Evolutionary conservation across 1,284 basidiomycete genomes (phyloP), one percentile per base, ranked within the genome.

Genomic region (Veloporphyrellus conicus): DNA sequence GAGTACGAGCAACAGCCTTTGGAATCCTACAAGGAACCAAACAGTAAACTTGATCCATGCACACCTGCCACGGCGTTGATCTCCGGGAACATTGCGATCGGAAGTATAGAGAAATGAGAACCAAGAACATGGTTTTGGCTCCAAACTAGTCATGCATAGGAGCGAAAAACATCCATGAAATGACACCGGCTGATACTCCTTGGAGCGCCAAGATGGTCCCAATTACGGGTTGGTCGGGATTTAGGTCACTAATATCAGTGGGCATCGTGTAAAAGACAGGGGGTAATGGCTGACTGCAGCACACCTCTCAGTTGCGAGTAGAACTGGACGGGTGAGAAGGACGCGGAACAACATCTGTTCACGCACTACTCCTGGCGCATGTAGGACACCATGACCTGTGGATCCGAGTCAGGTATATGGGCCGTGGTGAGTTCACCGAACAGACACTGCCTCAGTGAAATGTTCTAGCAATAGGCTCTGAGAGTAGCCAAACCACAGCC

Each of bases 231-330:
- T 74, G 68, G 1, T 63, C 53, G 1, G 76, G 61, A 11, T 56
- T 63, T 22, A 77, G 68, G 12, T 75, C 74, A n/a, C 74, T 72
- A 35, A 72, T 59, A 6, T 60, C 56, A 15, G 72, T 59, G 10
- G 74, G 69, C 57, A 71, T 69, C 18, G 72, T 67, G 18, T 71
- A 68, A 56, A 75, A 75, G 22, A 77, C 67, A 0, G 75, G 75
- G 7, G 70, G n/a, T n/a, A n/a, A n/a, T n/a, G n/a, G n/a, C n/a
- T 61, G 18, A 78, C 56, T 6, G 70, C 41, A 16, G 69, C 71
- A 54, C 77, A 78, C 50, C 71, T 72, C 23, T 64, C 54, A 14
- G 73, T 58, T 9, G 75, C 67, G 18, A 75, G 53, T 9, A 74
- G 52, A 12, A 76, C 67, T 3, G 62, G 70, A 18, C 57, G 64